Conservation (phyloP, 495 filamentous ascomycete species). For the Hypoxylon trugodes region DNA sequence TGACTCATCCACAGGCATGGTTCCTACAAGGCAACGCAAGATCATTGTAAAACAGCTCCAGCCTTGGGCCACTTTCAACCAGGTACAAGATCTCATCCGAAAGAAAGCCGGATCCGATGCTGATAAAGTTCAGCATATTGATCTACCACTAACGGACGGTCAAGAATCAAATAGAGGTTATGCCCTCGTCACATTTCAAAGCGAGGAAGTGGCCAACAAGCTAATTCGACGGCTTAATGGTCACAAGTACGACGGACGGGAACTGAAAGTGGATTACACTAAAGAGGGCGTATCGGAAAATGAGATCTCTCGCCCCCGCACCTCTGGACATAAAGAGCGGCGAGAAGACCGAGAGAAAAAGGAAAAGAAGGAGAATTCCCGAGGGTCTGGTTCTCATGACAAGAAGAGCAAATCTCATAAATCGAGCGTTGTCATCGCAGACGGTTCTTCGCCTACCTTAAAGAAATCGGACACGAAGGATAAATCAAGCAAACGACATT, state of each 20-base stretch:
- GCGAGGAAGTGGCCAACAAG: slow-evolving; percentile 40
- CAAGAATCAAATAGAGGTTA: slow-evolving; percentile 39
- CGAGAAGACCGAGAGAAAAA: slow-evolving; percentile 39
- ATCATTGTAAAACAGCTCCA: slow-evolving; percentile 45
- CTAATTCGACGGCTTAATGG: slow-evolving; percentile 38
- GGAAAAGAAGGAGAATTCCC: slow-evolving; percentile 33
- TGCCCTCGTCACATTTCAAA: slow-evolving; percentile 38
- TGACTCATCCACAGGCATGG: slow-evolving; percentile 18
- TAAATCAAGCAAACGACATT: slow-evolving; percentile 33
- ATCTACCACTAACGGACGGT: slow-evolving; percentile 38
- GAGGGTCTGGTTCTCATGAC: slow-evolving; percentile 27
- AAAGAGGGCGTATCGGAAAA: slow-evolving; percentile 43
- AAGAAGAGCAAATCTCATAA: slow-evolving; percentile 40
- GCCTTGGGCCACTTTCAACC: slow-evolving; percentile 36
- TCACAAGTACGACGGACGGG: slow-evolving; percentile 37
- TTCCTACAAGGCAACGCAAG: slow-evolving; percentile 38
- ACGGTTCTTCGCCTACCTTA: slow-evolving; percentile 34
- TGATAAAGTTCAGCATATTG: slow-evolving; percentile 42
- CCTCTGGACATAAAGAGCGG: slow-evolving; percentile 33
- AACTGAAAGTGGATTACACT: slow-evolving; percentile 36
- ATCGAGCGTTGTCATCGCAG: slow-evolving; percentile 41
- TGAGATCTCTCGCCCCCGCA: slow-evolving; percentile 21
- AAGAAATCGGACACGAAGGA: slow-evolving; percentile 30
- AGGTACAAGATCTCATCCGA: slow-evolving; percentile 43
- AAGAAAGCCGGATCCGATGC: slow-evolving; percentile 40